Percentiles rank a stretch among this genome's conserved stretches.
These are phyloP conservation scores for Hygrophorus pudorinus DNA, from an alignment of 768 basidiomycete species.

Conservation along the genomic window DNA sequence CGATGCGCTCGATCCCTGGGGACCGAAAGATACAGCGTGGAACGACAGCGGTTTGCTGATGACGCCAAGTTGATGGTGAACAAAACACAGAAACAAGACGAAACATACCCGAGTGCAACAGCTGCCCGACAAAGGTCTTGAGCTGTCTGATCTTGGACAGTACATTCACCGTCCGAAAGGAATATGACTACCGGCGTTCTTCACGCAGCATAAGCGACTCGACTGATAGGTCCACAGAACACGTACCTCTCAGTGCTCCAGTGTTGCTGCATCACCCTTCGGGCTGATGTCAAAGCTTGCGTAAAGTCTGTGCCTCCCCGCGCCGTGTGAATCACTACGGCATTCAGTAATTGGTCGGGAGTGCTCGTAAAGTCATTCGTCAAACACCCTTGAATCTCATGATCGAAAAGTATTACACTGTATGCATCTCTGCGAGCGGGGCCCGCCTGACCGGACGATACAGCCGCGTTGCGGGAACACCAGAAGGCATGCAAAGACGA, in stretches of 20 bases:
- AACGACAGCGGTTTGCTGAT: conserved; percentile 45
- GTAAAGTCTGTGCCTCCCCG: conserved; percentile 34
- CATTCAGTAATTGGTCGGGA: conserved; percentile 30
- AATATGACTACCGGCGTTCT: conserved; percentile 46
- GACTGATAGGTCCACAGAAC: background rate
- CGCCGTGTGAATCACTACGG: conserved; percentile 19
- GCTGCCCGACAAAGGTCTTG: conserved; percentile 33
- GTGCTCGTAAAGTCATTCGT: conserved; percentile 37
- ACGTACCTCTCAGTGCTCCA: conserved; percentile 44
- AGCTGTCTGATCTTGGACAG: conserved; percentile 24
- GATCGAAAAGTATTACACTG: conserved; percentile 34
- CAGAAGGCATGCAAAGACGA: conserved; percentile 49
- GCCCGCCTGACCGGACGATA: conserved; percentile 14
- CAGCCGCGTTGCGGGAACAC: conserved; percentile 35
- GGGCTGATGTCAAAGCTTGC: conserved; percentile 24
- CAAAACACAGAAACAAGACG: background rate
- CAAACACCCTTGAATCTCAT: conserved; percentile 13
- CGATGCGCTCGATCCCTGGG: conserved; percentile 10
- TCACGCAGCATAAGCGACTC: conserved; percentile 17
- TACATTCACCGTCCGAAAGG: conserved; percentile 45
- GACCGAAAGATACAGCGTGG: conserved; percentile 50
- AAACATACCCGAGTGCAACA: conserved; percentile 31
- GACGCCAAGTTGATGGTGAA: background rate
- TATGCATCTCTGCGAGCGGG: conserved; percentile 41
- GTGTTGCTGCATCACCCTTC: conserved; percentile 27